Evolutionary conservation across 345 rosid species (phyloP), one percentile per base, ranked within the genome.

Genomic region (Melastoma malabathricum): DNA sequence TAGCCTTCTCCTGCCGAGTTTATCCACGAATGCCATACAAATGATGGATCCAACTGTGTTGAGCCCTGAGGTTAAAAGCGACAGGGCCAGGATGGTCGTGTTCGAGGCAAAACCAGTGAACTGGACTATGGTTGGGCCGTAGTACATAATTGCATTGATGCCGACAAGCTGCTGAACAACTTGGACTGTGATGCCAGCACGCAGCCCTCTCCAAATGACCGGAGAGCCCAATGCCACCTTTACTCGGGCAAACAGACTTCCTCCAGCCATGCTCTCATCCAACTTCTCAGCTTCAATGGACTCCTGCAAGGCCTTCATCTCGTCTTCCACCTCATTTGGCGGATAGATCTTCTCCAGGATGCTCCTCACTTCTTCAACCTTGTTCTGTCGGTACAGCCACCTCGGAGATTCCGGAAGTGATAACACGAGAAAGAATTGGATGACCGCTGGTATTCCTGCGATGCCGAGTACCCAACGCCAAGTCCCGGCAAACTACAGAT

Each of bases 401-500:
- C 97, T 89, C 0, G 97, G 97, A 0, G 97, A 85, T 60, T 89
- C 93, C 0, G 95, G 97, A 44, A 89, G 95, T 12, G 68, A 29
- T 44, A 79, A 46, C 97, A 89, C 81, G 20, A 89, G 54, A 18
- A 68, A 1, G 65, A 89, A 83, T 71, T 89, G 97, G 48, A 85
- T 15, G 23, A 89, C 58, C 52, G 97, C 95, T 19, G 95, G 95
- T 60, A 85, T 0, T 7, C 81, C 87, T 1, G 95, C 95, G 46
- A 89, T 63, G 18, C 97, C 95, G 13, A 85, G 95, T 95, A 89
- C 85, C 97, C 97, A 89, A 27, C 95, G 72, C 97, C 97, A 89
- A 0, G 95, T 78, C 48, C 92, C 88, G 0, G 47, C n/a, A n/a
- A n/a, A n/a, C n/a, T n/a, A n/a, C n/a, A n/a, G n/a, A n/a, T n/a